Evolutionary conservation across 2,329 filamentous ascomycete species (phyloP).

Genomic region (Cladosporium austrohemisphaericum): DNA sequence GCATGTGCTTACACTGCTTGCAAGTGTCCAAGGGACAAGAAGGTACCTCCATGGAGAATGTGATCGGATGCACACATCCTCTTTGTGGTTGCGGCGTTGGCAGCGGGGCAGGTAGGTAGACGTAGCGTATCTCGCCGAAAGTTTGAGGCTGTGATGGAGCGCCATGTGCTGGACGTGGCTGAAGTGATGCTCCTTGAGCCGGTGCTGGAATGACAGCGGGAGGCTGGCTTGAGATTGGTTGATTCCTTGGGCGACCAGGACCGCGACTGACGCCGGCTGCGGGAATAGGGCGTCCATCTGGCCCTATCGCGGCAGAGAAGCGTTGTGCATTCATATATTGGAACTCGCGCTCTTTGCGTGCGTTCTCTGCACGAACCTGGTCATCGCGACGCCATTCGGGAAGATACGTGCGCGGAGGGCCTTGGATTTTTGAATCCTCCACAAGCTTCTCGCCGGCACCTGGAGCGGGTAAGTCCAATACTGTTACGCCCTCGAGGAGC

Average conservation of each 20-base stretch:
- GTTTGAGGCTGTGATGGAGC: not conserved
- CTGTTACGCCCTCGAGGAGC: conserved; percentile 1
- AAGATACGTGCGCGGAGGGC: not conserved
- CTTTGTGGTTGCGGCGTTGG: not conserved
- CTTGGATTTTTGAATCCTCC: not conserved
- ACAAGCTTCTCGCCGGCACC: not conserved
- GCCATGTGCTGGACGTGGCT: not conserved
- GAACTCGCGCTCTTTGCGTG: too few species aligned
- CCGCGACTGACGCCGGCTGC: too few species aligned
- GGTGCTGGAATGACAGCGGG: not conserved
- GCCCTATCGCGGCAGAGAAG: not conserved
- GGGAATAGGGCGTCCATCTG: not conserved
- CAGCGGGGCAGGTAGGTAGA: not conserved
- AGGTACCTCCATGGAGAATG: conserved; percentile 5
- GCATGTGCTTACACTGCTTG: not conserved
- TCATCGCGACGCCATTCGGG: too few species aligned
- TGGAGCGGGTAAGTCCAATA: not conserved
- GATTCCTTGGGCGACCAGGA: too few species aligned
- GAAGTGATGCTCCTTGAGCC: not conserved
- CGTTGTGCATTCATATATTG: too few species aligned
- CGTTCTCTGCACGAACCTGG: too few species aligned
- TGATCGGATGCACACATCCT: not conserved
- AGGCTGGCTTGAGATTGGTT: not conserved
- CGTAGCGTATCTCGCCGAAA: not conserved
- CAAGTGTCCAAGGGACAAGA: not conserved